Evolutionary conservation across 1,139 yeast species (phyloP).

Genomic region (Hansenula sp.): DNA sequence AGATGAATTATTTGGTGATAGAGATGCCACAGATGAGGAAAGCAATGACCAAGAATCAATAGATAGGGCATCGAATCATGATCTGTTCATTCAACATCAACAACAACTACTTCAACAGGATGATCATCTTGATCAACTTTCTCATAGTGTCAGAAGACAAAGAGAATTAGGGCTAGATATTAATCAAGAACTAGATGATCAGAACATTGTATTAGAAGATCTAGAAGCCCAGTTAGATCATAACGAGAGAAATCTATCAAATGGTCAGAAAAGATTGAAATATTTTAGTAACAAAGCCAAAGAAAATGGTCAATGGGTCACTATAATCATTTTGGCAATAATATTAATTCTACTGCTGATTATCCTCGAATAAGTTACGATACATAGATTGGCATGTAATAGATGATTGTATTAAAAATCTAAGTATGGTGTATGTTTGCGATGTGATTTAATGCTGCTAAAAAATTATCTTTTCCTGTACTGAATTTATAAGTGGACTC

Average conservation of each 20-base stretch:
- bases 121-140: slow-evolving; percentile 50
- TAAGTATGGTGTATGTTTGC: too few relatives aligned
- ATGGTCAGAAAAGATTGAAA: slow-evolving; percentile 52
- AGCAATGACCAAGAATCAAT: slow-evolving; percentile 14
- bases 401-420: too few relatives aligned
- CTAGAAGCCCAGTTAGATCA: slow-evolving; percentile 64
- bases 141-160: slow-evolving; percentile 61
- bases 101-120: slow-evolving; percentile 64
- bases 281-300: slow-evolving; percentile 53
- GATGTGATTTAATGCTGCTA: too few relatives aligned
- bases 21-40: slow-evolving; percentile 14
- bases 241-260: slow-evolving; percentile 45
- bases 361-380: slow-evolving; percentile 42
- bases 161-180: slow-evolving; percentile 62
- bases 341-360: slow-evolving; percentile 56
- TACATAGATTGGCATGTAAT: too few relatives aligned
- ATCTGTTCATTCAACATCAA: slow-evolving; percentile 64
- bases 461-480: too few relatives aligned
- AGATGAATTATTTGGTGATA: slow-evolving; percentile 19
- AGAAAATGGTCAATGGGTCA: slow-evolving; percentile 70
- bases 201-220: slow-evolving; percentile 65
- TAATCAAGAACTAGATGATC: slow-evolving; percentile 65
- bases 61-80: slow-evolving; percentile 40
- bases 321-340: slow-evolving; percentile 60
- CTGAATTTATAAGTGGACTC: too few relatives aligned